A percentile compares a stretch with the other conserved stretches of the same genome.
Evolutionary conservation across 2,329 filamentous ascomycete genomes (phyloP).

Genomic region (Colletotrichum neosansevieriae): DNA sequence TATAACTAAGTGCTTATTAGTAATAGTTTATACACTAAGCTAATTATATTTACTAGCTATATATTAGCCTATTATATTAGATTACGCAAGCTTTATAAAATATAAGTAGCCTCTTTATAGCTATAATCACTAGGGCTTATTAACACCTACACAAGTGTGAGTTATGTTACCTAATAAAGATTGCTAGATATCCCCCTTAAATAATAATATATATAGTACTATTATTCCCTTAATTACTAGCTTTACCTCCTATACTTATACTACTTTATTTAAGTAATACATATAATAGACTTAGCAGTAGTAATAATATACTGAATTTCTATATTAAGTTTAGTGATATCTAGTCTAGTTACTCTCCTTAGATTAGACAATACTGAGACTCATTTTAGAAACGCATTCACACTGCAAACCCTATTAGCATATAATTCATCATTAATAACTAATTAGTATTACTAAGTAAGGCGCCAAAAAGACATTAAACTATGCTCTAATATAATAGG

Average conservation of each 20-base stretch:
- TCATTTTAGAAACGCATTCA: background rate
- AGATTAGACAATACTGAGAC: background rate
- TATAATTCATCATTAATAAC: background rate
- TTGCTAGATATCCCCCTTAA: background rate
- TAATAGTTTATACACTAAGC: background rate
- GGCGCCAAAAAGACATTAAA: constrained; percentile 3
- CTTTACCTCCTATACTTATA: constrained; percentile 10
- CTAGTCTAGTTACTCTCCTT: background rate
- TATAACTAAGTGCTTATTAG: background rate
- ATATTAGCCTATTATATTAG: no score
- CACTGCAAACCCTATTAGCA: constrained; percentile 2
- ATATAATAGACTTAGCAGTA: background rate
- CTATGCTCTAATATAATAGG: background rate
- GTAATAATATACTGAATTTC: constrained; percentile 8
- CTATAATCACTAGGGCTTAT: no score
- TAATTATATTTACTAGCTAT: background rate
- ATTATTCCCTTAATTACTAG: background rate
- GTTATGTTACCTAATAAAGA: no score
- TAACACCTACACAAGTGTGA: no score
- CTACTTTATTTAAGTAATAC: background rate
- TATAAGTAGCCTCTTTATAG: no score
- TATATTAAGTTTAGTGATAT: background rate
- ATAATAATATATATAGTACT: constrained; percentile 1
- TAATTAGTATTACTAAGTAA: background rate
- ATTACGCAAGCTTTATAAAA: no score